Base-by-base conservation (phyloP, 148 eudicot species). In the Persicaria tinctoria region DNA sequence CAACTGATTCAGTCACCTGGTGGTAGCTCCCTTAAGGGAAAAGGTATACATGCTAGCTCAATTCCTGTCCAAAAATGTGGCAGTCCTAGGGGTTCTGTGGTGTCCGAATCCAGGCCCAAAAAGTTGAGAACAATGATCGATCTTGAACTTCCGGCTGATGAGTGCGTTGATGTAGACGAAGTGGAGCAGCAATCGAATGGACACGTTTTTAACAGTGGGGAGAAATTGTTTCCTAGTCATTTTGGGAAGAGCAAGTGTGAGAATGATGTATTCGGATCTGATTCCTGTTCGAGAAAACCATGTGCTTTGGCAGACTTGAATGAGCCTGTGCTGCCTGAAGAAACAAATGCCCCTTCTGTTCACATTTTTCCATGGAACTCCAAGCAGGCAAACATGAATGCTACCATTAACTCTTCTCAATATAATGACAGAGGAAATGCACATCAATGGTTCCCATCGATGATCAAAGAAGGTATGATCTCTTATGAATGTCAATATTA, bases 61-160 rank as follows among this genome's bases (percentile, higher is more conserved):
- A 63, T 64, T 74, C 72, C 80, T 27, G 74, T 71, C 56, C 89
- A 77, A 32, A 83, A 80, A 64, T 79, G 88, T 79, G 70, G 46
- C 68, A 79, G 80, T 76, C 81, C 86, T 9, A 90, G 82, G 79
- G 86, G 83, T 66, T 87, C 84, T 20, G 96, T 80, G 79, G 83
- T 84, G 55, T 86, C 86, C 70, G 97, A 88, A 56, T 85, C 86
- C 16, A 88, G 97, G 79, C 91, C 98, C 41, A 77, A 88, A 49
- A 94, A 94, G 80, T 82, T 79, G 73, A 87, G 87, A 78, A 86
- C 84, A 80, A 81, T 83, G 80, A 87, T 94, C 41, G 90, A 90
- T 87, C 91, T 91, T 76, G 84, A 89, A 80, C 89, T 89, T 49
- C 91, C 96, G 62, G 92, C 89, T 51, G 96, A 89, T 68, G 87